Base-by-base conservation (phyloP, 2,329 filamentous ascomycete genomes). In the Alternaria rosae region DNA sequence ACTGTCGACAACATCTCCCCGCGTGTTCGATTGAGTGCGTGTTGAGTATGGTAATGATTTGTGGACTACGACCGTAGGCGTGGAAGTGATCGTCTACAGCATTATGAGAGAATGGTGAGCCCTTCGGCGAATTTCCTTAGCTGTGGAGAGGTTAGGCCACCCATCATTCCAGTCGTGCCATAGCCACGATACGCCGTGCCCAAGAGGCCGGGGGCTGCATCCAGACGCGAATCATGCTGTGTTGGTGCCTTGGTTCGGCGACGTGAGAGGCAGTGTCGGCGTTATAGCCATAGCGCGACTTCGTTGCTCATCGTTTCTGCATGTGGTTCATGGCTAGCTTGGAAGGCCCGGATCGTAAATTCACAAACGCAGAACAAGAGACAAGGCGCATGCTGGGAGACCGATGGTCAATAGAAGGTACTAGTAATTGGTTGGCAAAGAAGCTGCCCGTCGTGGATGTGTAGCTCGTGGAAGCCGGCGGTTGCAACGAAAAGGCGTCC, bases 231-330 rank as follows among this genome's bases (percentile, higher is more conserved):
- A 42, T 48, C 30, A 47, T 17, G 23, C 38, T n/a, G 30, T 35
- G 26, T 48, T 41, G 28, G 15, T 48, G 30, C 43, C 20, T 20
- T 28, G 30, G n/a, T 28, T 21, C 54, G 43, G 54, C 43, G 30
- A 41, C 11, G 21, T 56, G 41, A 41, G 54, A 56, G 54, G 43
- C 43, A 26, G 54, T 56, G 43, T 23, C 43, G 17, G 54, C 47
- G 43, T 23, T 10, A 56, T 38, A 26, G 25, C 12, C 11, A 21
- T 55, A 25, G 43, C 15, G 42, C 54, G 21, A 35, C 30, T 26
- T 17, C 15, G 20, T 10, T 26, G n/a, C 23, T 47, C 20, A 44
- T 45, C 43, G 20, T 56, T 48, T 15, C 30, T 41, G 43, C 20
- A 48, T 56, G 43, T 30, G 21, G 23, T 28, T 5, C 23, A 5